These are phyloP conservation scores for Cadophora luteo-olivacea DNA, from an alignment of 2,329 filamentous ascomycete genomes.

Conservation along the genomic window DNA sequence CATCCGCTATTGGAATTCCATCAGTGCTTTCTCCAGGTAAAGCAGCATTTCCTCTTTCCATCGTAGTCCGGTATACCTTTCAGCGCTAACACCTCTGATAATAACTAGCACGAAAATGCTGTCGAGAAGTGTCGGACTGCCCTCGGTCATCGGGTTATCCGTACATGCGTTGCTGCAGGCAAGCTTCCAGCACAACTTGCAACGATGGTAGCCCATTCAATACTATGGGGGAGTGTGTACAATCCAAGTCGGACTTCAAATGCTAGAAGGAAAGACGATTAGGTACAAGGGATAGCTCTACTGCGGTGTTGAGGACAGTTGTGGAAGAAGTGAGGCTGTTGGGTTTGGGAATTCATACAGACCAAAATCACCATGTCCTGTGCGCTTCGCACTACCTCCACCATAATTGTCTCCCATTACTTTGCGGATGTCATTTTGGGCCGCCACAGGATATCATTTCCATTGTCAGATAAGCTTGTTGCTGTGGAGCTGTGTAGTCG, in stretches of 20 bases:
- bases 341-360: not conserved
- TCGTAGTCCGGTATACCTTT: not conserved
- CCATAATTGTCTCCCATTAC: not conserved
- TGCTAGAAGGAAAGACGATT: not conserved
- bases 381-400: not conserved
- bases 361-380: not conserved
- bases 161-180: constrained; percentile 14
- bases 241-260: constrained; percentile 3
- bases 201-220: constrained; percentile 14
- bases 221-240: not conserved
- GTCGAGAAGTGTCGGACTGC: constrained; percentile 12
- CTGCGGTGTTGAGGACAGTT: too few species aligned
- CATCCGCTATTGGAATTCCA: not conserved
- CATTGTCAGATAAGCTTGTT: constrained; percentile 23
- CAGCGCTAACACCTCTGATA: not conserved
- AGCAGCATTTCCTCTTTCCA: not conserved
- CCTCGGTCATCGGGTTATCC: not conserved
- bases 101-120: not conserved
- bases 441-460: constrained; percentile 18
- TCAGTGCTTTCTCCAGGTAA: constrained; percentile 1
- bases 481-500: not conserved
- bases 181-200: constrained; percentile 6
- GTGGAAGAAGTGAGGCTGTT: not conserved
- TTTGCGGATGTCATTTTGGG: not conserved
- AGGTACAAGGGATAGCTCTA: too few species aligned